phyloP scores from a whole-genome alignment of 345 rosid species.

The Ceriops tagal region DNA sequence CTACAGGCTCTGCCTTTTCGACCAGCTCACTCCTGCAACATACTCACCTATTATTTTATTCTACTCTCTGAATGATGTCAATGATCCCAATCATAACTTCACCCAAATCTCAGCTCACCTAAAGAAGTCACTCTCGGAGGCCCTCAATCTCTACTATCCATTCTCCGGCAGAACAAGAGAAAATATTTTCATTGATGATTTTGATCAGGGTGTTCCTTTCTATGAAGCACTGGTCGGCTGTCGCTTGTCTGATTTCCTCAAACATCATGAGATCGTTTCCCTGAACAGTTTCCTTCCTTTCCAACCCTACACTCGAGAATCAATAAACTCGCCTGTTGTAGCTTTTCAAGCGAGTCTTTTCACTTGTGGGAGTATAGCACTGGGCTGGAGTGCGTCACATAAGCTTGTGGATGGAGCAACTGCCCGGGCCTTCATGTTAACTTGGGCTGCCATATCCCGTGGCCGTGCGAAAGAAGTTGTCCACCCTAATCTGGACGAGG shows the following conservation, averaged over 20 bases:
- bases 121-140: conserved; percentile 19
- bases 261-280: conserved; percentile 5
- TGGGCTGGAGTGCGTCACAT: conserved; percentile 11
- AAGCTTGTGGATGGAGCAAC: conserved; percentile 19
- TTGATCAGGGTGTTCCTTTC: conserved; percentile 24
- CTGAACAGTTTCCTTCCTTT: conserved; percentile 18
- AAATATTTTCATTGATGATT: conserved; percentile 14
- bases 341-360: conserved; percentile 15
- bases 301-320: conserved; percentile 14
- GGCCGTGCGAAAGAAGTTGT: not conserved
- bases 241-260: conserved; percentile 17
- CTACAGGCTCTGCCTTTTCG: conserved; percentile 11
- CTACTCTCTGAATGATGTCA: not conserved
- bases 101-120: not conserved
- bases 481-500: conserved; percentile 4
- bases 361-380: conserved; percentile 17
- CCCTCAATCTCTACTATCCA: conserved; percentile 16
- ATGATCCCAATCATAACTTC: not conserved
- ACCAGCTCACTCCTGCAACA: conserved; percentile 26
- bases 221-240: conserved; percentile 2
- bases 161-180: conserved; percentile 18
- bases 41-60: conserved; percentile 19
- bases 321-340: not conserved
- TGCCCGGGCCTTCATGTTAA: not conserved
- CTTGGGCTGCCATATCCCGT: conserved; percentile 15